phyloP scores from a whole-genome alignment of 2,329 filamentous ascomycete species.

The Claviceps spartinae region DNA sequence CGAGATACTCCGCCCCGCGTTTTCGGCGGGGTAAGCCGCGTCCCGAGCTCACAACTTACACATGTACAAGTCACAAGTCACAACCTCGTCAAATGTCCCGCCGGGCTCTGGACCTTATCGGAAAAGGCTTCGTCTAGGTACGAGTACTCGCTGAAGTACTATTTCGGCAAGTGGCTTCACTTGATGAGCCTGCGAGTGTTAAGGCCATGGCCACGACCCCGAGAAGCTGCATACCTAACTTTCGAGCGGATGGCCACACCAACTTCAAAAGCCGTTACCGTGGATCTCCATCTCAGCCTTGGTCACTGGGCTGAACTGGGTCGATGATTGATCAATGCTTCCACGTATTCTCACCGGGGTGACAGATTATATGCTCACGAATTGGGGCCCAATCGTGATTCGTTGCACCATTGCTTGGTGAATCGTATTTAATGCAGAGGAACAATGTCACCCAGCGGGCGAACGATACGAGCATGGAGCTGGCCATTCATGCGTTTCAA shows the following conservation, averaged over 20 bases:
- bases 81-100: no score
- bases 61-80: no score
- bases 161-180: no score
- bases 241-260: constrained; percentile 38
- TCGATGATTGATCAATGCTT: constrained; percentile 57
- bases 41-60: no score
- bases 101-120: no score
- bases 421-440: constrained; percentile 58
- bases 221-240: no score
- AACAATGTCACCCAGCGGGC: constrained; percentile 53
- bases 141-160: no score
- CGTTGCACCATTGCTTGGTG: constrained; percentile 55
- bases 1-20: no score
- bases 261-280: constrained; percentile 43
- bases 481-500: constrained; percentile 58
- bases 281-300: constrained; percentile 39
- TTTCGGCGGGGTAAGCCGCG: no score
- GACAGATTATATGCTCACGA: constrained; percentile 51
- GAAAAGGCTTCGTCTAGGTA: no score
- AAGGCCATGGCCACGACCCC: constrained; percentile 13
- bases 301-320: constrained; percentile 27
- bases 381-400: constrained; percentile 60
- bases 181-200: constrained; percentile 33
- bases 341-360: constrained; percentile 56
- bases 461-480: constrained; percentile 52